Base-by-base conservation (phyloP, 495 filamentous ascomycete species). In the Lasiosphaeria hispida region DNA sequence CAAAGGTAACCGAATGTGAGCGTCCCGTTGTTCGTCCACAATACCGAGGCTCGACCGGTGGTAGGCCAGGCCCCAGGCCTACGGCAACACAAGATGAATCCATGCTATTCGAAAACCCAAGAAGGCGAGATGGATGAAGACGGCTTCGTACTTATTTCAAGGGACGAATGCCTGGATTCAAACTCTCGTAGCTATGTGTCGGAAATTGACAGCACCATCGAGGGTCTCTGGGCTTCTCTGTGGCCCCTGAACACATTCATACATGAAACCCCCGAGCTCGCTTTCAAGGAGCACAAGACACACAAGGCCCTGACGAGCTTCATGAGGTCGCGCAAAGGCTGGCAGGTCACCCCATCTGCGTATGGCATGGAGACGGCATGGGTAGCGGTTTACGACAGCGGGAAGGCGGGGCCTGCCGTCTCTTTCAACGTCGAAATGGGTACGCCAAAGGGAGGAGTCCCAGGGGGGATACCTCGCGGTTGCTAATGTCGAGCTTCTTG, bases 401-500 rank as follows among this genome's bases (percentile, higher is more conserved):
- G 79, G 10, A 69, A 63, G 56, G 61, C 64, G 23, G 82, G 83
- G 0, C 80, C 78, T 0, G 65, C 77, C 0, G 72, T 87, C 11
- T 77, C 74, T 0, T 85, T 81, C 63, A 85, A 85, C 50, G 79
- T 79, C 8, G 83, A 85, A 62, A 84, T 84, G 66, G 81, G 73
- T 76, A 55, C 39, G 72, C 23, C 23, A 30, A 30, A 30, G 23
- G 23, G 2, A 30, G 23, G 23, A 30, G 23, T 5, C 23, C 23
- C 5, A 30, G 2, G 5, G 5, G 23, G 5, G 23, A 30, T n/a
- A n/a, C 23, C 2, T 30, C 23, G 5, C 23, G 23, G 10, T 13
- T 5, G 14, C 48, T 61, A 0, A 56, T 30, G 23, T 5, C 23
- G 23, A 5, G 23, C 2, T 30, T 2, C 23, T 2, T 30, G 8